Evolutionary conservation across 768 basidiomycete species (phyloP).

Genomic region (Lactifluus subvellereus): DNA sequence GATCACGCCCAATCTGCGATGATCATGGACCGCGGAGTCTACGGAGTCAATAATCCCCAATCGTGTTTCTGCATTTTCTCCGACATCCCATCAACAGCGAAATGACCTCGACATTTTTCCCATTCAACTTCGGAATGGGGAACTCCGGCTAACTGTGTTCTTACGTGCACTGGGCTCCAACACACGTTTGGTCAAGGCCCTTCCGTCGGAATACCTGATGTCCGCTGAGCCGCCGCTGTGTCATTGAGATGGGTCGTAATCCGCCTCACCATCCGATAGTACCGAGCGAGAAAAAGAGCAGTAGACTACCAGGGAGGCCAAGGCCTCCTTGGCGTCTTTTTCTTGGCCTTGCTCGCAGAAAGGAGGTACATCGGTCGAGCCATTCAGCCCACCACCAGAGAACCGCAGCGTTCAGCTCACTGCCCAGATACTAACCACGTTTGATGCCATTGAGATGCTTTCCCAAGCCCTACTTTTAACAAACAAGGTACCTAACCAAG

Average conservation of each 20-base stretch:
- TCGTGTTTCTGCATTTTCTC: too few species aligned
- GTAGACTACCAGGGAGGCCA: slow-evolving; percentile 63
- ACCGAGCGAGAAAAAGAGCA: slow-evolving; percentile 60
- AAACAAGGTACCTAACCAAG: slow-evolving; percentile 41
- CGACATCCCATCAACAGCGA: slow-evolving; percentile 14
- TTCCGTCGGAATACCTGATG: slow-evolving; percentile 44
- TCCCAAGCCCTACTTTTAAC: slow-evolving; percentile 56
- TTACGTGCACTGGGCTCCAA: slow-evolving; percentile 55
- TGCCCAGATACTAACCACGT: slow-evolving; percentile 55
- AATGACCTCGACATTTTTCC: slow-evolving; percentile 33
- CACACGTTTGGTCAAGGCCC: slow-evolving; percentile 38
- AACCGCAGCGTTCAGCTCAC: slow-evolving; percentile 64
- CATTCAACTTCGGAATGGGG: slow-evolving; percentile 44
- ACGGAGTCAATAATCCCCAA: too few species aligned
- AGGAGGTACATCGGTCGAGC: slow-evolving; percentile 12
- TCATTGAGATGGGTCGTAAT: slow-evolving; percentile 58
- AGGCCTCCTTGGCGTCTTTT: slow-evolving; percentile 52
- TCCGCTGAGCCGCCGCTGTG: too few species aligned
- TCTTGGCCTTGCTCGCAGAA: slow-evolving; percentile 11
- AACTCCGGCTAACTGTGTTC: slow-evolving; percentile 50
- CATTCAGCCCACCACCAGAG: slow-evolving; percentile 35
- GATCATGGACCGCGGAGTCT: too few species aligned
- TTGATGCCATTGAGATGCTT: slow-evolving; percentile 56
- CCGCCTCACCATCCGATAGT: slow-evolving; percentile 45
- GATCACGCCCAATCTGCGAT: too few species aligned